phyloP scores from a whole-genome alignment of 202 grass and related monocot species.

The Schoenoplectus tabernaemontani region DNA sequence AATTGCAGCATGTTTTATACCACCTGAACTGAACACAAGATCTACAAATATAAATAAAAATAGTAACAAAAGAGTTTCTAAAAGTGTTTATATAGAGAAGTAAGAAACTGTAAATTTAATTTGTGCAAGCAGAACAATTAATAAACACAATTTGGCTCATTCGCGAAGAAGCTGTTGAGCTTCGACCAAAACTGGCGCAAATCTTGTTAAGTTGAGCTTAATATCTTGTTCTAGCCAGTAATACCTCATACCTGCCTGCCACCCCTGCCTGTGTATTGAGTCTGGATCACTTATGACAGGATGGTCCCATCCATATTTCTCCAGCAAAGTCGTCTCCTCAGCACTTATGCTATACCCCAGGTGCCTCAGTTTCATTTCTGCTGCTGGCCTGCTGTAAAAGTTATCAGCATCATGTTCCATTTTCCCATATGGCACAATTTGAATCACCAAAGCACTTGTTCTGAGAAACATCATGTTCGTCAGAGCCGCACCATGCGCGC shows the following conservation, averaged over 20 bases:
- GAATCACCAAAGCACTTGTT: conserved; percentile 40
- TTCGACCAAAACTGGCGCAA: conserved; percentile 31
- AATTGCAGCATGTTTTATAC: background rate
- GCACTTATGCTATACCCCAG: conserved; percentile 56
- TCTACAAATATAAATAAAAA: background rate
- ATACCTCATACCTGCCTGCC: conserved; percentile 38
- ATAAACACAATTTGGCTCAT: conserved; percentile 9
- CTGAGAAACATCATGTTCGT: conserved; percentile 65
- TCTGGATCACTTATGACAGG: conserved; percentile 47
- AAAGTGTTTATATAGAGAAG: background rate
- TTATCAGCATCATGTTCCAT: conserved; percentile 37
- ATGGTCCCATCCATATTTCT: conserved; percentile 49
- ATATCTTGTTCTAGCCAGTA: conserved; percentile 57
- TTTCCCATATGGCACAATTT: conserved; percentile 63
- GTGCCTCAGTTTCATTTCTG: conserved; percentile 44
- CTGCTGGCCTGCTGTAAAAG: conserved; percentile 38
- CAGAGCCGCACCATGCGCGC: conserved; percentile 50
- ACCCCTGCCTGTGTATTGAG: conserved; percentile 46
- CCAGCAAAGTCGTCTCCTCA: conserved; percentile 60
- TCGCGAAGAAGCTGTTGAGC: conserved; percentile 25
- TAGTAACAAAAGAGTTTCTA: background rate
- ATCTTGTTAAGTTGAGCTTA: conserved; percentile 48
- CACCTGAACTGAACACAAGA: background rate
- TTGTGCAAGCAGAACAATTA: background rate
- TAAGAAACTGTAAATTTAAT: background rate